Percentiles rank a stretch among this genome's conserved stretches.
Evolutionary conservation across 257 asterid species (phyloP).

Genomic region (Anisodus acutangulus): DNA sequence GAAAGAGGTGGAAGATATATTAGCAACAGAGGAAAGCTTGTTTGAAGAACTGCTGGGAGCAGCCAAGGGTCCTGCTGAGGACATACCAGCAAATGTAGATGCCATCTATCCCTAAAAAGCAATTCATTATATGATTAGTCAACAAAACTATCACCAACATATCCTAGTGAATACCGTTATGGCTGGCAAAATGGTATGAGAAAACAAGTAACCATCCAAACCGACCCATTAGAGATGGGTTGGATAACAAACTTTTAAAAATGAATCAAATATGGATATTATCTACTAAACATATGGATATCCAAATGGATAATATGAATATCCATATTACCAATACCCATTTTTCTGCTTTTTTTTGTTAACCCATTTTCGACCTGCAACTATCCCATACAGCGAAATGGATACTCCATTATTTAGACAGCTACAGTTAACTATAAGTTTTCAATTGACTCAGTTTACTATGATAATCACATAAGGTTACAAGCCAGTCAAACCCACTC

Average conservation of each 20-base stretch:
- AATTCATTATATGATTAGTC: background rate
- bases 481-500: slow-evolving; percentile 5
- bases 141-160: background rate
- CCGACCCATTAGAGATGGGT: background rate
- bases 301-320: background rate
- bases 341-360: no score
- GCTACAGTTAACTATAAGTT: background rate
- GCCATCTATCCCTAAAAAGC: slow-evolving; percentile 59
- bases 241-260: background rate
- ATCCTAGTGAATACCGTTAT: background rate
- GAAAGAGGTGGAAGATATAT: slow-evolving; percentile 59
- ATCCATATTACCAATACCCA: no score
- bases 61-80: slow-evolving; percentile 82
- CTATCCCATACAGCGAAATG: background rate
- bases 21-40: slow-evolving; percentile 71
- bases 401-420: no score
- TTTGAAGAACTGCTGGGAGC: slow-evolving; percentile 61
- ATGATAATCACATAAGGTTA: background rate
- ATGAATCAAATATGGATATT: background rate
- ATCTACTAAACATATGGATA: background rate
- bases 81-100: slow-evolving; percentile 68
- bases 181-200: no score
- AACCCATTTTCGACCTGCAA: background rate
- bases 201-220: no score
- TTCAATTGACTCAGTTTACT: background rate